These are phyloP conservation scores for Filobasidium wieringae DNA, from an alignment of 768 basidiomycete species.

Conservation along the genomic window DNA sequence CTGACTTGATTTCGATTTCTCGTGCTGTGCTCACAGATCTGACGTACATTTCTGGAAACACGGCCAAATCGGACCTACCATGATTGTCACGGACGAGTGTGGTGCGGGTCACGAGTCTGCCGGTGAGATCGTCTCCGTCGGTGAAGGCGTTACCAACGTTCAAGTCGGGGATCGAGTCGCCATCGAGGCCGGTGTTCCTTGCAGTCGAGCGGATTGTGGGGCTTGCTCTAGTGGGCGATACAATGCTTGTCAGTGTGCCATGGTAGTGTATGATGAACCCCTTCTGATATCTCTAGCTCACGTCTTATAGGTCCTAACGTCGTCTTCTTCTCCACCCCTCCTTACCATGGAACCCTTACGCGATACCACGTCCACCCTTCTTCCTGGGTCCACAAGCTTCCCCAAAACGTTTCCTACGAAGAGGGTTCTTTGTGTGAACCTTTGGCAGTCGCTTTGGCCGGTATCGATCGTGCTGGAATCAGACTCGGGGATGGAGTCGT, in stretches of 20 bases:
- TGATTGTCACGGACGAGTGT: slow-evolving; percentile 37
- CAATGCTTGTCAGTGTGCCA: slow-evolving; percentile 38
- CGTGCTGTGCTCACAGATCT: slow-evolving; percentile 9
- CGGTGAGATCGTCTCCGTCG: slow-evolving; percentile 38
- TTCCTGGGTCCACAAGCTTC: slow-evolving; percentile 40
- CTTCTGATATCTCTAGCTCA: neutral
- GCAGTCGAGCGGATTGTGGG: slow-evolving; percentile 36
- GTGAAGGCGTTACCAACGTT: slow-evolving; percentile 31
- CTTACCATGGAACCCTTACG: slow-evolving; percentile 40
- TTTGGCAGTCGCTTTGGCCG: slow-evolving; percentile 41
- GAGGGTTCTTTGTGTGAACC: slow-evolving; percentile 42
- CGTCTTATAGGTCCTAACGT: slow-evolving; percentile 30
- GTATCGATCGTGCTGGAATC: slow-evolving; percentile 38
- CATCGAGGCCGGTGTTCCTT: slow-evolving; percentile 36
- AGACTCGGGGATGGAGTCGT: slow-evolving; percentile 40
- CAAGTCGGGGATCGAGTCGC: slow-evolving; percentile 36
- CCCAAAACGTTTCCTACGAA: slow-evolving; percentile 39
- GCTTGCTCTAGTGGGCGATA: slow-evolving; percentile 39
- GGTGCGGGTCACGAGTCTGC: slow-evolving; percentile 39
- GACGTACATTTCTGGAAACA: slow-evolving; percentile 41
- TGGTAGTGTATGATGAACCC: neutral
- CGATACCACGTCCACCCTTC: slow-evolving; percentile 38
- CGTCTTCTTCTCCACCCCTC: slow-evolving; percentile 41
- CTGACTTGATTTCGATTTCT: neutral
- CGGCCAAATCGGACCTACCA: slow-evolving; percentile 37